Evolutionary conservation across 148 eudicot genomes (phyloP), one percentile per base, ranked within the genome.

Genomic region (Vaccinium corymbosum): DNA sequence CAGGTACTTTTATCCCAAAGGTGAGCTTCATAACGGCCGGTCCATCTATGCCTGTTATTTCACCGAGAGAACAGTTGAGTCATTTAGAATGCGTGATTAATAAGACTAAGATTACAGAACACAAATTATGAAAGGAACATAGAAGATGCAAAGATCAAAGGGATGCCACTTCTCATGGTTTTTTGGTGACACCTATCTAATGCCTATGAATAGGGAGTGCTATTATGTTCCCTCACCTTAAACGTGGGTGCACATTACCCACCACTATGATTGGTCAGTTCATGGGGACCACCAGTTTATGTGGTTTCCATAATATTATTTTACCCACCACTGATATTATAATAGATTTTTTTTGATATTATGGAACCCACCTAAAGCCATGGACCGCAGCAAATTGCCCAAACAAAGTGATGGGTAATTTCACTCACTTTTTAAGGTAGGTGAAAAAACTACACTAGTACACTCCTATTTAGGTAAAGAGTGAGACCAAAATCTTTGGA

Each of bases 11-110:
- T 97, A 88, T 97, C 99, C 99, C 99, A 97, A 82, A 97, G 95
- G 82, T 97, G 99, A 83, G 99, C 99, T 91, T 97, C 99, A 87
- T 97, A 97, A 50, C 99, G 97, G 83, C 99, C 99, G 81, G 99
- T 94, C 99, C 99, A 97, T 78, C 99, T 89, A 93, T 97, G 99
- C 93, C 99, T 97, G 85, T 55, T 79, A 79, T 76, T 76, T 38
- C 56, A 83, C 13, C 5, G 83, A 38, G 80, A 1, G 6, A 70
- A 82, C 71, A 83, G 38, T 53, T 11, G 6, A 17, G 35, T 50
- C 55, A 56, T 7, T 29, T 29, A 72, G 38, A 68, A 66, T 66
- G 73, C 73, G 1, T 22, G 7, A 6, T 76, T 50, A 76, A 76
- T 12, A 14, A 46, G 32, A 76, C 27, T 25, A 76, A 13, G 29